These are phyloP conservation scores for Vaccinium macrocarpon DNA, from an alignment of 148 eudicot species.

Conservation along the genomic window DNA sequence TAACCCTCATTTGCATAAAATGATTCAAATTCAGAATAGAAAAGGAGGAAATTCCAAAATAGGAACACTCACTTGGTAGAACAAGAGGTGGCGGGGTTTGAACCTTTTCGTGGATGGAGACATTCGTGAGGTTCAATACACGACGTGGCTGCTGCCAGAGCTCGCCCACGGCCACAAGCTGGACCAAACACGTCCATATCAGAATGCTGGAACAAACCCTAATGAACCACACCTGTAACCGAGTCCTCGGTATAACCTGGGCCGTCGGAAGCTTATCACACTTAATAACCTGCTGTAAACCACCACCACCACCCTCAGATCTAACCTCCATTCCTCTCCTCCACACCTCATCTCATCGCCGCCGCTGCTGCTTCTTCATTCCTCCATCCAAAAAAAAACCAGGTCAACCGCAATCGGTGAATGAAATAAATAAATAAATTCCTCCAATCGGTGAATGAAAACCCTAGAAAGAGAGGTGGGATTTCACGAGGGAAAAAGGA, in stretches of 20 bases:
- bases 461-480: background rate
- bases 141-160: conserved; percentile 74
- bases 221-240: conserved; percentile 80
- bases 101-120: conserved; percentile 22
- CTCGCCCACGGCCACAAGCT: conserved; percentile 74
- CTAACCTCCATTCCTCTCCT: conserved; percentile 68
- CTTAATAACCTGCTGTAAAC: conserved; percentile 29
- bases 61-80: conserved; percentile 60
- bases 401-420: background rate
- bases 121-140: conserved; percentile 28
- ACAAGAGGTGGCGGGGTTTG: conserved; percentile 32
- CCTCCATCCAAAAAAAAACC: conserved; percentile 8
- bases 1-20: conserved; percentile 2
- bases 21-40: background rate
- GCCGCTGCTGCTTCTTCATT: conserved; percentile 44
- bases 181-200: conserved; percentile 90
- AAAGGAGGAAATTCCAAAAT: background rate
- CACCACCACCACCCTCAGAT: conserved; percentile 55
- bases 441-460: background rate
- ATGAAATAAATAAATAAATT: background rate
- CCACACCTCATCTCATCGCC: conserved; percentile 41
- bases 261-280: conserved; percentile 52
- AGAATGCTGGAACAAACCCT: conserved; percentile 83
- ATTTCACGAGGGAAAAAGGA: conserved; percentile 14
- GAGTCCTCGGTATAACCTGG: conserved; percentile 53